Conservation (phyloP, 1,284 basidiomycete genomes). For the Tilletia horrida region DNA sequence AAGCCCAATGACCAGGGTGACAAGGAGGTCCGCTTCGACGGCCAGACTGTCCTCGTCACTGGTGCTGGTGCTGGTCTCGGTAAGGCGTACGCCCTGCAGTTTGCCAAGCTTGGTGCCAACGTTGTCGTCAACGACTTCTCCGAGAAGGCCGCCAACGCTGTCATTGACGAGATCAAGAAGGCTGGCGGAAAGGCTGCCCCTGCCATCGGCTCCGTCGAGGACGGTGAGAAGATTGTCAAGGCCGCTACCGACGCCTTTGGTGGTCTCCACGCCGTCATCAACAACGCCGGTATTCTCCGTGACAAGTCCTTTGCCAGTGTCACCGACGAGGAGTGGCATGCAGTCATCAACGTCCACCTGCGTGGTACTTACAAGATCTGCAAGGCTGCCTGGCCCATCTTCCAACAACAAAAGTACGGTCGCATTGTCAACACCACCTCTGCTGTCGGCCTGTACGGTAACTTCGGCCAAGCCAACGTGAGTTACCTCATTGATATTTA, state of each 20-base stretch:
- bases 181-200: constrained; percentile 84
- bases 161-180: constrained; percentile 81
- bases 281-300: constrained; percentile 90
- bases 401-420: constrained; percentile 95
- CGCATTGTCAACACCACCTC: constrained; percentile 92
- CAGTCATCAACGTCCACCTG: constrained; percentile 82
- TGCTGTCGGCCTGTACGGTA: constrained; percentile 85
- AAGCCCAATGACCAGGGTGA: constrained; percentile 70
- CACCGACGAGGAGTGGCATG: constrained; percentile 90
- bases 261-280: constrained; percentile 77
- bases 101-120: constrained; percentile 83
- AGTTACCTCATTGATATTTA: constrained; percentile 28
- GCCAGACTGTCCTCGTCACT: constrained; percentile 88
- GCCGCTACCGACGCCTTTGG: constrained; percentile 83
- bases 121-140: constrained; percentile 95
- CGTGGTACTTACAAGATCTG: constrained; percentile 63
- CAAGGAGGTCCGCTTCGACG: constrained; percentile 74
- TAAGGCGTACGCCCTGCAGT: constrained; percentile 86
- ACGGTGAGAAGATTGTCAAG: constrained; percentile 86
- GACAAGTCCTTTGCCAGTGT: constrained; percentile 82
- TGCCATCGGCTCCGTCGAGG: constrained; percentile 80
- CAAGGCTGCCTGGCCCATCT: constrained; percentile 94
- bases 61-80: constrained; percentile 69
- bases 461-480: constrained; percentile 83
- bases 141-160: constrained; percentile 74